Conservation (phyloP, 2,329 filamentous ascomycete genomes). For the Zasmidium angulare region DNA sequence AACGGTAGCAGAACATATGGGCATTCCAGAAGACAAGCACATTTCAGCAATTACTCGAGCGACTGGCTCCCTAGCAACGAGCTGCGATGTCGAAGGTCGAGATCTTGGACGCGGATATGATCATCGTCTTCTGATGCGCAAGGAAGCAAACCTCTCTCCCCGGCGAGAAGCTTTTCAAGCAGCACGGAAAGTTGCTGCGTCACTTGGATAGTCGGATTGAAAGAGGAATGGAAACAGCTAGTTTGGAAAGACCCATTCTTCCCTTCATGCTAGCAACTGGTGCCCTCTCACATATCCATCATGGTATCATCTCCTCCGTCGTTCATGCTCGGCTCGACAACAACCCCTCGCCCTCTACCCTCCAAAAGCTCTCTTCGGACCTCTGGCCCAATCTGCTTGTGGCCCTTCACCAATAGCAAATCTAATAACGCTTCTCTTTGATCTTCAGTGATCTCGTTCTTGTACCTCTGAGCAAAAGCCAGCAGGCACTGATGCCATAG, state of each 20-base stretch:
- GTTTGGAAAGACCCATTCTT: neutral
- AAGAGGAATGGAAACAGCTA: too few relatives aligned
- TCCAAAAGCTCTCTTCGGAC: slow-evolving; percentile 85
- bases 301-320: slow-evolving; percentile 83
- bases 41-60: neutral
- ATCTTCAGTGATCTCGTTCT: slow-evolving; percentile 94
- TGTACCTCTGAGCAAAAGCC: slow-evolving; percentile 89
- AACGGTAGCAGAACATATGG: neutral
- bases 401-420: slow-evolving; percentile 78
- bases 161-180: neutral
- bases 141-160: too few relatives aligned
- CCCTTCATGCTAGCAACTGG: neutral
- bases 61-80: neutral
- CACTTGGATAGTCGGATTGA: too few relatives aligned
- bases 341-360: slow-evolving; percentile 79
- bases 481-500: slow-evolving; percentile 95
- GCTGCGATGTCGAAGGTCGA: neutral
- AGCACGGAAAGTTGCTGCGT: neutral
- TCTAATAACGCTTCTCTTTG: slow-evolving; percentile 89
- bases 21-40: neutral
- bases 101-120: neutral
- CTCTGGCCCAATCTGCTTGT: slow-evolving; percentile 86
- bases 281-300: slow-evolving; percentile 50
- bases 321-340: slow-evolving; percentile 59
- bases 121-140: neutral